Evolutionary conservation across 495 filamentous ascomycete genomes (phyloP).

Genomic region (Tuber umbilicatum): DNA sequence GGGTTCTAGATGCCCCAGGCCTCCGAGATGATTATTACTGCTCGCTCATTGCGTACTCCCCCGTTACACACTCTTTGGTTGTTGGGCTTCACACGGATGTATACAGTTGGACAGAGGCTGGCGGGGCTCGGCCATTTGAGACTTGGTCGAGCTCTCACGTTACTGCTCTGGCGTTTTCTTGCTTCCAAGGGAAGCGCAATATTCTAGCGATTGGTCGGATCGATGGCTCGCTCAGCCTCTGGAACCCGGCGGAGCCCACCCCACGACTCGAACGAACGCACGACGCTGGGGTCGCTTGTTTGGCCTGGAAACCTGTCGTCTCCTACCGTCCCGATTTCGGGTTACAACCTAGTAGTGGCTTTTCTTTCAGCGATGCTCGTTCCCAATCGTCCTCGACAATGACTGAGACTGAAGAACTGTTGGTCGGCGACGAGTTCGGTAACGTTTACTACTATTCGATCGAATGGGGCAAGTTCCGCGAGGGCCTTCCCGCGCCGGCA

Average conservation of each 20-base stretch:
- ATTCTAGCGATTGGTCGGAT: slow-evolving; percentile 83
- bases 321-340: slow-evolving; percentile 23
- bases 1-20: slow-evolving; percentile 77
- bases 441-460: slow-evolving; percentile 81
- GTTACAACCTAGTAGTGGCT: slow-evolving; percentile 21
- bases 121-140: slow-evolving; percentile 47
- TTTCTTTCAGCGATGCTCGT: slow-evolving; percentile 10
- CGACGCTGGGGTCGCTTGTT: slow-evolving; percentile 63
- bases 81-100: slow-evolving; percentile 72
- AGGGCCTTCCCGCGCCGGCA: slow-evolving; percentile 12
- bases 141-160: slow-evolving; percentile 51
- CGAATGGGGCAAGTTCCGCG: slow-evolving; percentile 63
- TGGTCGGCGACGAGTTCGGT: slow-evolving; percentile 83
- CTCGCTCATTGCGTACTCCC: slow-evolving; percentile 78
- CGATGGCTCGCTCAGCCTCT: slow-evolving; percentile 55
- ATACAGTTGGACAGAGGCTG: slow-evolving; percentile 80
- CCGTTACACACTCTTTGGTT: slow-evolving; percentile 65
- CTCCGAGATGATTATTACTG: slow-evolving; percentile 95
- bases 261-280: slow-evolving; percentile 70
- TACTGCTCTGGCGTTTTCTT: slow-evolving; percentile 85
- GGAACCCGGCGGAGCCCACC: slow-evolving; percentile 54
- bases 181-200: slow-evolving; percentile 61
- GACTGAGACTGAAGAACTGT: slow-evolving; percentile 66
- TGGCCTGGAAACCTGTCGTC: slow-evolving; percentile 58
- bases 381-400: slow-evolving; percentile 17